Evolutionary conservation across 2,329 filamentous ascomycete genomes (phyloP).

Genomic region (Pseudodiploospora longispora): DNA sequence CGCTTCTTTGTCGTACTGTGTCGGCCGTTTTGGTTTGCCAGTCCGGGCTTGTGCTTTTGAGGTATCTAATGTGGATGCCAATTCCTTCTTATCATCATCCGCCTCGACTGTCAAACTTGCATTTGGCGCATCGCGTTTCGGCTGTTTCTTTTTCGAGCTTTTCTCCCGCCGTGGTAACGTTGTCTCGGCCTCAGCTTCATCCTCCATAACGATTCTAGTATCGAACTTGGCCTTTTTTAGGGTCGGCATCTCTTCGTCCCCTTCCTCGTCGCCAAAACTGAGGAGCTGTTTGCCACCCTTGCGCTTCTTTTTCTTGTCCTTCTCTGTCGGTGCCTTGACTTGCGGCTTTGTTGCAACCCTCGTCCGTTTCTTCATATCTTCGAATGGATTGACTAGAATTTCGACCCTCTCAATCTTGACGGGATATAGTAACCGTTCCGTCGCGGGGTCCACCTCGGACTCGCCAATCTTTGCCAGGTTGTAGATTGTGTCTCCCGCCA

Average conservation of each 20-base stretch:
- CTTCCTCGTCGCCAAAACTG: slow-evolving; percentile 69
- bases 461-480: slow-evolving; percentile 93
- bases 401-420: slow-evolving; percentile 68
- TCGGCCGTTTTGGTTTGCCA: neutral
- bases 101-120: slow-evolving; percentile 6
- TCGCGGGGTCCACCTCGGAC: slow-evolving; percentile 68
- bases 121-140: slow-evolving; percentile 10
- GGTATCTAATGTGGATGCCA: neutral
- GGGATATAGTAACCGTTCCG: slow-evolving; percentile 79
- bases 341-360: slow-evolving; percentile 43
- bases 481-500: slow-evolving; percentile 92
- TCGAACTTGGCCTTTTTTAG: slow-evolving; percentile 75
- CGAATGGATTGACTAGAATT: slow-evolving; percentile 73
- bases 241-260: slow-evolving; percentile 43
- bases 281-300: slow-evolving; percentile 69
- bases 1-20: neutral
- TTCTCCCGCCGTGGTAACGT: slow-evolving; percentile 17
- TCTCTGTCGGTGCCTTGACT: slow-evolving; percentile 31
- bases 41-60: neutral
- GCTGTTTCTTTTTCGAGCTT: slow-evolving; percentile 21
- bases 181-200: slow-evolving; percentile 25
- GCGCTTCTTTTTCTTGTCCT: slow-evolving; percentile 59
- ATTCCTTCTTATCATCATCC: slow-evolving; percentile 10
- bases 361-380: slow-evolving; percentile 67
- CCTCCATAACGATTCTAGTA: slow-evolving; percentile 59